Evolutionary conservation across 495 filamentous ascomycete genomes (phyloP), one percentile per base, ranked within the genome.

Genomic region (Xylaria nigripes): DNA sequence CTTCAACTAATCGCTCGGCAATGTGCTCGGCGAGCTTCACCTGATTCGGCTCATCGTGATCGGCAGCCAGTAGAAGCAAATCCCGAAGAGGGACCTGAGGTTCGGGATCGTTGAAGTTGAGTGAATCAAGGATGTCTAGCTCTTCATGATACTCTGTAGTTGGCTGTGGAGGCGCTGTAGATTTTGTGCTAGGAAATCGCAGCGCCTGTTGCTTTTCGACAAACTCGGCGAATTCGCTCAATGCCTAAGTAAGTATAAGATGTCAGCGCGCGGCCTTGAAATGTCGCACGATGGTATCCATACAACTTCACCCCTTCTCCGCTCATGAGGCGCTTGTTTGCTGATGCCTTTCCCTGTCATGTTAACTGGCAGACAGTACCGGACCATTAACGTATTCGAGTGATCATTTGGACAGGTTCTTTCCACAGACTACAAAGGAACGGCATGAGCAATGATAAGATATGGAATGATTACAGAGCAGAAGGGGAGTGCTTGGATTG

Each of bases 201-300:
- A 84, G 66, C 3, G 81, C 79, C 68, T 96, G 92, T 68, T 98
- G 90, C 70, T 91, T 85, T 68, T 96, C 90, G 54, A 95, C 94
- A 60, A 95, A 97, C 68, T 97, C 93, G 67, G 94, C 90, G 65
- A 98, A 98, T 60, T 96, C 93, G 76, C 87, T 92, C 54, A 98
- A 77, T 18, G 93, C 93, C 88, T 93, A 57, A 1, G 25, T 22
- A 24, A 90, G 56, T 2, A 23, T 19, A 24, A 29, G 32, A 36
- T 9, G 42, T 54, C 16, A 43, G 58, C 24, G 25, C 42, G 23
- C 27, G 23, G 27, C 32, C 30, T 16, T 21, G 16, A 23, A 12
- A 29, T 30, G 12, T 43, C 24, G 42, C 27, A 52, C 34, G 34
- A 45, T 12, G 23, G 48, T 19, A 45, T 43, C 61, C 77, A 54